Evolutionary conservation across 306 rosid species (phyloP), one percentile per base, ranked within the genome.

Genomic region (Rosa persica): DNA sequence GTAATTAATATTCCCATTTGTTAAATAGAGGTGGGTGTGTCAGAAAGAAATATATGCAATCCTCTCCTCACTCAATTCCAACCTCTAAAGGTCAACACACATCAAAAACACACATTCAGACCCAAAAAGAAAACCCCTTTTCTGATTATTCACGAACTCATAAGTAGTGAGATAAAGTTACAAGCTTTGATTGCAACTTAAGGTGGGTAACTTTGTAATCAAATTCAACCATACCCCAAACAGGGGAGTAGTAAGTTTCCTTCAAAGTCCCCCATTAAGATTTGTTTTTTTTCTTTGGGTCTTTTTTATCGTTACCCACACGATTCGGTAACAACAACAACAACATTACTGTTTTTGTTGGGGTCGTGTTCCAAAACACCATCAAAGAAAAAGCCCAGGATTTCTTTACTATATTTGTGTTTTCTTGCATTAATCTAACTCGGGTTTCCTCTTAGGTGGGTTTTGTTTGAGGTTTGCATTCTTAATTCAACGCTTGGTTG

Each of bases 21-120:
- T 75, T 71, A 74, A 85, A 76, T 73, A 79, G 36, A 30, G 76
- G 79, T 73, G 73, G 83, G 70, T 69, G 81, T 82, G 88, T 82
- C 85, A 81, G 86, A 75, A 57, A 81, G 62, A 66, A 66, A 17
- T 20, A 43, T 73, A 75, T 61, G 20, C 68, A 62, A 27, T 34
- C 40, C 68, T 60, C 36, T 49, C 73, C 73, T 82, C 55, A 74
- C 19, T 65, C 54, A 71, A 61, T 76, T 78, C 70, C 54, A 60
- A 64, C 69, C 79, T 25, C 74, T 36, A 15, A 75, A 27, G 85
- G 82, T 81, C 85, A 81, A 84, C n/a, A 84, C 80, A 36, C 47
- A 52, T 70, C 68, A 70, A 61, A 76, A 68, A 78, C 67, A 25
- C 39, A 4, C 80, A 43, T 54, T 42, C 75, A 71, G 76, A 75